A percentile compares a stretch with the other conserved stretches of the same genome.
Conservation (phyloP, 805 yeast genomes). For the Metschnikowia picachoensis region DNA sequence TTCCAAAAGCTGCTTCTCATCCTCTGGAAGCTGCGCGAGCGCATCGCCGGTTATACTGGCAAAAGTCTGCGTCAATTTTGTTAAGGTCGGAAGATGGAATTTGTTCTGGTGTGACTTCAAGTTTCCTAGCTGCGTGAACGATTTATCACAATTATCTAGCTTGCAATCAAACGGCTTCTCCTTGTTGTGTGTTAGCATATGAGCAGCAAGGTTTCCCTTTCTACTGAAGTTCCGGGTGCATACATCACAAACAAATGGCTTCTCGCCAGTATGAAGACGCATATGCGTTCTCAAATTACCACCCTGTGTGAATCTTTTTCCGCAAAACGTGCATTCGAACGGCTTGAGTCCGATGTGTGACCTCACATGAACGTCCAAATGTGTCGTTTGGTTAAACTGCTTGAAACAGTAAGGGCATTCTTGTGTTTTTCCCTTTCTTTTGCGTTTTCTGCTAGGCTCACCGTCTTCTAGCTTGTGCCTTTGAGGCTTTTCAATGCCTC, state of each 20-base stretch:
- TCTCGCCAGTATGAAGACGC: constrained; percentile 87
- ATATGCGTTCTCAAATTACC: constrained; percentile 85
- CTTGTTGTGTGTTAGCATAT: constrained; percentile 74
- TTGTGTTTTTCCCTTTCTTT: constrained; percentile 46
- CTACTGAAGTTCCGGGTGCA: constrained; percentile 80
- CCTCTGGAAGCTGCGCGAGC: constrained; percentile 46
- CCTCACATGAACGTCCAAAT: constrained; percentile 82
- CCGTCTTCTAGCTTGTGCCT: constrained; percentile 21
- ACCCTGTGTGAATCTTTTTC: constrained; percentile 82
- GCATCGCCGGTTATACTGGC: constrained; percentile 55
- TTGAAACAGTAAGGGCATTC: constrained; percentile 77
- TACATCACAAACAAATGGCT: constrained; percentile 76
- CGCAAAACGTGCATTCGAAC: constrained; percentile 73
- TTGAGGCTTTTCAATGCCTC: constrained; percentile 69
- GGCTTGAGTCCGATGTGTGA: constrained; percentile 88
- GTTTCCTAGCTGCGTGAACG: constrained; percentile 89
- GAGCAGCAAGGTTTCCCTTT: constrained; percentile 90
- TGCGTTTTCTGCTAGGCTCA: constrained; percentile 19
- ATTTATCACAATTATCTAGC: constrained; percentile 76
- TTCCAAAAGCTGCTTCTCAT: constrained; percentile 64
- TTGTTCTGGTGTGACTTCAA: constrained; percentile 92
- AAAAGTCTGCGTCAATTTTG: constrained; percentile 58
- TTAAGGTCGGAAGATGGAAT: constrained; percentile 73
- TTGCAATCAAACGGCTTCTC: constrained; percentile 75
- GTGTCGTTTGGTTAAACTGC: constrained; percentile 84